Base-by-base conservation (phyloP, 2,329 filamentous ascomycete species). In the Emmonsia crescens region DNA sequence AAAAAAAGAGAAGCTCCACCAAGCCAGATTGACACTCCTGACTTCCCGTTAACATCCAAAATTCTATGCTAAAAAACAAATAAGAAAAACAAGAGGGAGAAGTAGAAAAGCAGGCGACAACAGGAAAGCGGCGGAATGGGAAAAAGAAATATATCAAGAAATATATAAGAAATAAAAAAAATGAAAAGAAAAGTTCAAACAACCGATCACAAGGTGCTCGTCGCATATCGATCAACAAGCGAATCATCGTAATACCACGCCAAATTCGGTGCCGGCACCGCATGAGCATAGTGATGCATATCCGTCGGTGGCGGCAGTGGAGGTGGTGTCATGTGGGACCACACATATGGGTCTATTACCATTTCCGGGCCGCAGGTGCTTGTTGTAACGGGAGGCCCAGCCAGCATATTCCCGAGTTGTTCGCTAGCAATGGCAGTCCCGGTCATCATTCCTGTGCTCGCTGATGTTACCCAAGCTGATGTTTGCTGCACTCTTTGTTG, bases 171-270 rank as follows among this genome's bases (percentile, higher is more conserved):
- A 31, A 9, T 12, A 16, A 2, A 21, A 10, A 46, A 21, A 21
- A 24, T 54, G 29, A 27, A 52, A 38, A 44, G 5, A 12, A 9
- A 36, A 33, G 1, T n/a, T 46, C 5, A 21, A 54, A 19, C 33
- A 40, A 57, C 8, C 16, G 8, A 2, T 57, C 27, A 57, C 56
- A 57, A 33, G 14, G 56, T 31, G 24, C 56, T 57, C 12, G 56
- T 57, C 24, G 56, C 56, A 31, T 57, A 57, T n/a, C 56, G 38
- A 9, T 57, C 38, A 40, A 48, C 56, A 48, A 57, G 56, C 16
- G 27, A 8, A 57, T 57, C 40, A 46, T 57, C 56, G 19, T 57
- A 57, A 27, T 57, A 57, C 56, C 56, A 57, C 16, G n/a, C 16
- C 21, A 57, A 21, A 31, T 46, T 31, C 31, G 56, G 27, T 33